Evolutionary conservation across 148 eudicot species (phyloP), one percentile per base, ranked within the genome.

Genomic region (Rhododendron kiyosumense): DNA sequence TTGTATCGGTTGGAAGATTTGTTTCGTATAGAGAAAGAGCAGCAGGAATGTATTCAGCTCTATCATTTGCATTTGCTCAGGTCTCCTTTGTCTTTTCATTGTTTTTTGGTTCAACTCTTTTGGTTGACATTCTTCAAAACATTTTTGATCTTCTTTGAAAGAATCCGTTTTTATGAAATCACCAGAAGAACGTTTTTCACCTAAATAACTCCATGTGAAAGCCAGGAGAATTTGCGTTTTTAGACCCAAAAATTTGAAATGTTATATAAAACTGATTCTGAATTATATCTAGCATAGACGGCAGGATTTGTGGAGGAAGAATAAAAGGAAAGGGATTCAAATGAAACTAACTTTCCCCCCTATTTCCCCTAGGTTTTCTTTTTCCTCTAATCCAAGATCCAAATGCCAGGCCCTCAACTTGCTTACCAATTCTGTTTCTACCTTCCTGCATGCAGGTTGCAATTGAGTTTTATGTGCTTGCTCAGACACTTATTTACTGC

Each of bases 61-160:
- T 97, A 41, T 96, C 99, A 78, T 97, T 95, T 85, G 99, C 98
- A 88, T 93, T 95, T 87, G 96, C 99, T 61, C 98, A 97, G 96
- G 99, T 97, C 15, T 63, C 84, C 78, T 65, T 79, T 74, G 57
- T 78, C 24, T 75, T 75, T 75, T 20, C 12, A 5, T 75, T 36
- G 38, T 30, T 11, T 67, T 30, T 11, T 67, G 14, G 41, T 30
- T 71, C 7, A 14, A 71, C 41, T 71, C 20, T 71, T 71, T 14
- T 32, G 76, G 38, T 71, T 71, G 76, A 71, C 76, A 14, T 71
- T 71, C 38, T 32, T 71, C 41, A 32, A 15, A 32, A 32, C 38
- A 13, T 14, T 30, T 30, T 32, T 71, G 36, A 71, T 30, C 76
- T 69, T 11, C 30, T 67, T 67, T 67, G 32, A 67, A 13, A 30